These are phyloP conservation scores for Pestalotiopsis sp. DNA, from an alignment of 2,329 filamentous ascomycete genomes.

Conservation along the genomic window DNA sequence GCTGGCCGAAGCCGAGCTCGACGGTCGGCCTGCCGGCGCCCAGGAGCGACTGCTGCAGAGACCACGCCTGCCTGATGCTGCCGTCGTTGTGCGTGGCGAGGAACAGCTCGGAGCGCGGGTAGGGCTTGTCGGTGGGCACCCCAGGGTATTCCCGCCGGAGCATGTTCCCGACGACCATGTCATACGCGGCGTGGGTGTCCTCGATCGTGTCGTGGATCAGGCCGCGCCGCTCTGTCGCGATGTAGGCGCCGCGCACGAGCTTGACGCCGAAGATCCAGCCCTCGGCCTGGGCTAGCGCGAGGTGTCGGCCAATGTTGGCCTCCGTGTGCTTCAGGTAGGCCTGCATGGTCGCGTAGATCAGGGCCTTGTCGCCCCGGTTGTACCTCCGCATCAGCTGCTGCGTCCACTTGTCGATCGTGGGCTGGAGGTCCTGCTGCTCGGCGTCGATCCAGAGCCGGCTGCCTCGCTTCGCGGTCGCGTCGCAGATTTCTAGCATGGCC, in stretches of 20 bases:
- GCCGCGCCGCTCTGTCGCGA: neutral
- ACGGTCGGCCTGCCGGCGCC: neutral
- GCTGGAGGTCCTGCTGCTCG: slow-evolving; percentile 6
- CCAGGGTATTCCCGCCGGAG: neutral
- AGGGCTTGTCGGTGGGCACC: neutral
- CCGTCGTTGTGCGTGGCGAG: slow-evolving; percentile 1
- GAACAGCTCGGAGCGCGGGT: neutral
- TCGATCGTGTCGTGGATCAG: slow-evolving; percentile 5
- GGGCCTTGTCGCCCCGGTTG: neutral
- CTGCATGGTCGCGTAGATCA: slow-evolving; percentile 1
- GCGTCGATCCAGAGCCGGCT: slow-evolving; percentile 2
- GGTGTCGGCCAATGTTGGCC: neutral
- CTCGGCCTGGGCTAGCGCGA: neutral
- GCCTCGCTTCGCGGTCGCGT: neutral
- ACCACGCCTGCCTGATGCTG: neutral
- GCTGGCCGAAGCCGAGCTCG: neutral
- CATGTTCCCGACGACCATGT: neutral
- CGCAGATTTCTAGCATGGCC: slow-evolving; percentile 2
- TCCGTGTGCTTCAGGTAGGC: neutral
- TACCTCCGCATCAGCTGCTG: neutral
- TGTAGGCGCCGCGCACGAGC: slow-evolving; percentile 6
- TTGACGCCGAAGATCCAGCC: slow-evolving; percentile 4
- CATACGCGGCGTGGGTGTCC: neutral
- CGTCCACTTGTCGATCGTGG: slow-evolving; percentile 1
- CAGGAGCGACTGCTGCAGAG: neutral